Base-by-base conservation (phyloP, 495 filamentous ascomycete genomes). In the Trichoderma orchidacearum region DNA sequence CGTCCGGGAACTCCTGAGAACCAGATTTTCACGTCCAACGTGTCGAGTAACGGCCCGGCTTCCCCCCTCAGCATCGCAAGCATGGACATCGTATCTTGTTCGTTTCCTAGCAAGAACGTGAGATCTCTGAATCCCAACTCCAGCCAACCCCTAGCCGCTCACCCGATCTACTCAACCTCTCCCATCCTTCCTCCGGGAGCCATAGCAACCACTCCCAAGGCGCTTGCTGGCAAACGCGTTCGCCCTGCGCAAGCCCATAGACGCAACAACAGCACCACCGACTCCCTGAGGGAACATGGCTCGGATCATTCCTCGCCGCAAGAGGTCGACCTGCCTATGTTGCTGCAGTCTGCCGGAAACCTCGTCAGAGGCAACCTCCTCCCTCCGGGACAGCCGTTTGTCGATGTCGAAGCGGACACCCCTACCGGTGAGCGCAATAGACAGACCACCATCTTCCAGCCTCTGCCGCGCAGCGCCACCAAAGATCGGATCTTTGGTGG, bases 311-410 rank as follows among this genome's bases (percentile, higher is more conserved):
- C 68, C 54, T 53, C 76, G 28, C 70, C 69, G 63, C 75, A 76
- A 63, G 78, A 73, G 48, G 70, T 73, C 17, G 78, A 85, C 58
- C 69, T 85, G 54, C 68, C 84, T 25, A 64, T 86, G 67, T 80
- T 82, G 31, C 72, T 84, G 48, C 80, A 85, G 32, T 85, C 89
- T 65, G 81, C 87, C 27, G 89, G 89, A 6, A 88, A 86, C 51
- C 77, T 98, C 30, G 88, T 98, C 15, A 82, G 93, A 45, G 93
- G 93, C 11, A 83, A 84, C 62, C 59, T 90, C 6, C 80, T 88
- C 55, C 86, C 89, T 11, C 89, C 89, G 15, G 81, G 79, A 4
- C 84, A 87, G 58, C 79, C 87, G 1, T 86, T 85, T 63, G 87
- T 92, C 58, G 83, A 89, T 18, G 73, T 87, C 55, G 72, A 86